phyloP scores from a whole-genome alignment of 73 alveolate genomes.

The Stentor coeruleus region DNA sequence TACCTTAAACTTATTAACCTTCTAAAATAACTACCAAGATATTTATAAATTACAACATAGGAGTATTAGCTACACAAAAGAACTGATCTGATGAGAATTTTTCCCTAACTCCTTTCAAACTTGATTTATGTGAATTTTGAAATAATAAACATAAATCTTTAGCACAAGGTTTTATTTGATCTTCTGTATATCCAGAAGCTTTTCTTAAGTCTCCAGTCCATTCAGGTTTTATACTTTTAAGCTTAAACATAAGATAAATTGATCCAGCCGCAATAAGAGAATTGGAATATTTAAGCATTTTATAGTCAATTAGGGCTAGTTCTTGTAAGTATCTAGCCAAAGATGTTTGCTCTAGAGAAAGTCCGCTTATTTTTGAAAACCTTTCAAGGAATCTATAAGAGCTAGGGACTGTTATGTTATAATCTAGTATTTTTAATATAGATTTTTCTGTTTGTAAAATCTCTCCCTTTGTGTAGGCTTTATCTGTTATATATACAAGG shows the following conservation, averaged over 20 bases:
- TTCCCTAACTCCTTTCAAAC: slow-evolving; percentile 54
- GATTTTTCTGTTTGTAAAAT: slow-evolving; percentile 58
- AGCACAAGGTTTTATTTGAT: slow-evolving; percentile 23
- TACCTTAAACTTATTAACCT: too few relatives aligned
- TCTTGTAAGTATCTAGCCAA: slow-evolving; percentile 73
- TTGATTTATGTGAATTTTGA: neutral
- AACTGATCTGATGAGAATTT: slow-evolving; percentile 56
- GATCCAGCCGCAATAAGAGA: slow-evolving; percentile 63
- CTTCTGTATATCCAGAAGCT: neutral
- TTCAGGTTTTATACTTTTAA: too few relatives aligned
- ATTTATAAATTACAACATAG: neutral
- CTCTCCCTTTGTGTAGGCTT: slow-evolving; percentile 59
- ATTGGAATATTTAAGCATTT: slow-evolving; percentile 50
- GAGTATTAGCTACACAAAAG: slow-evolving; percentile 35
- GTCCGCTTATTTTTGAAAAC: slow-evolving; percentile 31
- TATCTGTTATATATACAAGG: slow-evolving; percentile 59
- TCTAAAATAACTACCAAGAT: neutral
- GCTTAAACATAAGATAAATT: slow-evolving; percentile 32
- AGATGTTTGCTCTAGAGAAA: neutral
- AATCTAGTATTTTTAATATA: slow-evolving; percentile 54
- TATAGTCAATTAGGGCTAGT: slow-evolving; percentile 70
- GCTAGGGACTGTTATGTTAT: slow-evolving; percentile 62
- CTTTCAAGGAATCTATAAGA: slow-evolving; percentile 53
- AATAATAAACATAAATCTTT: neutral
- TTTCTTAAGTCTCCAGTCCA: neutral